A percentile compares a stretch with the other conserved stretches of the same genome.
Conservation (phyloP, 176 grass and related monocot species). For the Musa itinerans region DNA sequence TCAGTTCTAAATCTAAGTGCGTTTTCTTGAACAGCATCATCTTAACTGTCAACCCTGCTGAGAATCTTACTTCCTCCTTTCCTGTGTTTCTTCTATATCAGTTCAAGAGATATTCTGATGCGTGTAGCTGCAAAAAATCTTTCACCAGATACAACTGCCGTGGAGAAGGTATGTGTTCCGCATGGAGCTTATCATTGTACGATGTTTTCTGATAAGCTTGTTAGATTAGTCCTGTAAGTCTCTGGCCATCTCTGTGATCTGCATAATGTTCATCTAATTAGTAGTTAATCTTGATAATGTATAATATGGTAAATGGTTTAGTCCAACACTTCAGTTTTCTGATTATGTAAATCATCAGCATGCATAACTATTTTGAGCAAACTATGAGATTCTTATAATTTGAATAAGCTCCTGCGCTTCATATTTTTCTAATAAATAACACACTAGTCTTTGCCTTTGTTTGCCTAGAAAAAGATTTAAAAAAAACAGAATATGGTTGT, state of each 20-base stretch:
- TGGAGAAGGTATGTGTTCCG: conserved; percentile 36
- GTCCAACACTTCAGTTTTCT: not conserved
- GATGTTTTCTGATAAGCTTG: not conserved
- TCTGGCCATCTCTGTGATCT: not conserved
- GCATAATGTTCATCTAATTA: not conserved
- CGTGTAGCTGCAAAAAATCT: conserved; percentile 52
- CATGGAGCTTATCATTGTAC: not conserved
- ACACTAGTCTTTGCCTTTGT: too few relatives aligned
- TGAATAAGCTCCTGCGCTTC: not conserved
- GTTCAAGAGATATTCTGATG: conserved; percentile 84
- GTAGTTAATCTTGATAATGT: not conserved
- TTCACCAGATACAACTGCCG: conserved; percentile 31
- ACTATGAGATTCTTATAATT: not conserved
- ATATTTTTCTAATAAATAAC: too few relatives aligned
- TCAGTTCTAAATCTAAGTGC: not conserved
- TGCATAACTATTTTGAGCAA: not conserved
- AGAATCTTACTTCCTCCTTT: conserved; percentile 2
- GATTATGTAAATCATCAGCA: not conserved
- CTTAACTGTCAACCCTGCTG: not conserved
- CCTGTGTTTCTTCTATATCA: not conserved
- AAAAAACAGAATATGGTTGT: too few relatives aligned
- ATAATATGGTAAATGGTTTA: not conserved
- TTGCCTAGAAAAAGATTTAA: too few relatives aligned
- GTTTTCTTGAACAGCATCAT: not conserved
- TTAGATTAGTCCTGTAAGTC: not conserved